Conservation (phyloP, 257 asterid genomes). For the Nicotiana attenuata region DNA sequence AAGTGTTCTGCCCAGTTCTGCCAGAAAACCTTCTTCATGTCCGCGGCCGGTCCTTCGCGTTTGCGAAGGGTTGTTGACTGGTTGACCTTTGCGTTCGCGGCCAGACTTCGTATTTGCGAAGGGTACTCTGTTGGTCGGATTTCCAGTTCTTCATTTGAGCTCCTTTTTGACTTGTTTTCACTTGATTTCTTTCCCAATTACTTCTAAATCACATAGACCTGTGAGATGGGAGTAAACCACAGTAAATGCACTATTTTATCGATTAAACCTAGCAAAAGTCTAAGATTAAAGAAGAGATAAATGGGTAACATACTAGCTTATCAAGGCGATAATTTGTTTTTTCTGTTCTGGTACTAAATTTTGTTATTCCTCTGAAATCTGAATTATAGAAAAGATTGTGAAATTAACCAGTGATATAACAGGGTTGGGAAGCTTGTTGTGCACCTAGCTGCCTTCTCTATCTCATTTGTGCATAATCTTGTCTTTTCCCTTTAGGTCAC, state of each 20-base stretch:
- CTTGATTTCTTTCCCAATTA: too few species aligned
- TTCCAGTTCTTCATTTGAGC: too few species aligned
- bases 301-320: too few species aligned
- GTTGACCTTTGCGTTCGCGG: background rate
- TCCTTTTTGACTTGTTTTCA: too few species aligned
- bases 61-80: background rate
- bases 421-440: background rate
- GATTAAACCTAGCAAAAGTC: too few species aligned
- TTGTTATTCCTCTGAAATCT: background rate
- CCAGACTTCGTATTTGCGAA: background rate
- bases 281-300: too few species aligned
- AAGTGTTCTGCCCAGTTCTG: too few species aligned
- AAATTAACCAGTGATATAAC: background rate
- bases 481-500: slow-evolving; percentile 45
- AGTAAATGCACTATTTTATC: too few species aligned
- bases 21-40: background rate
- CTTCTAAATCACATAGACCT: too few species aligned
- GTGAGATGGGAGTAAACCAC: too few species aligned
- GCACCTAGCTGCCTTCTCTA: slow-evolving; percentile 7
- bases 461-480: background rate
- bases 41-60: background rate
- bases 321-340: background rate
- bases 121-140: background rate
- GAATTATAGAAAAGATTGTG: background rate
- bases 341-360: background rate